phyloP scores from a whole-genome alignment of 106 monocot species.

The Apostasia shenzhenica region DNA sequence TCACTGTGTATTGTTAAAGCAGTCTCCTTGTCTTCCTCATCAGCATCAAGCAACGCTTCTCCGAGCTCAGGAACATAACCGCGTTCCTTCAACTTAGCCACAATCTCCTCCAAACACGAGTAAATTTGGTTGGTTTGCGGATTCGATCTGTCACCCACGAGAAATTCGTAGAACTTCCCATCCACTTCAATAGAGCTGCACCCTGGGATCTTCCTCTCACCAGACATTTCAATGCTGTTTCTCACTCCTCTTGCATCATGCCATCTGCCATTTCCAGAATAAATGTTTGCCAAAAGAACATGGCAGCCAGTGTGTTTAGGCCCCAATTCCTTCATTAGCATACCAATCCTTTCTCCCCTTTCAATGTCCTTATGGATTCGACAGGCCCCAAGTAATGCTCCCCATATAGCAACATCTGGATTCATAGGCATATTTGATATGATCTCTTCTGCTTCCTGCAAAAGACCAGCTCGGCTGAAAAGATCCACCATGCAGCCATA shows the following conservation, averaged over 20 bases:
- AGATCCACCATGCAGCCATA: slow-evolving; percentile 65
- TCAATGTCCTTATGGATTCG: slow-evolving; percentile 18
- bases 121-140: slow-evolving; percentile 19
- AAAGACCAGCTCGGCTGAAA: slow-evolving; percentile 38
- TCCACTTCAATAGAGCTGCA: slow-evolving; percentile 32
- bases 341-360: slow-evolving; percentile 22
- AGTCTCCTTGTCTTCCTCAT: slow-evolving; percentile 33
- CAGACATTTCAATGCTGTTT: slow-evolving; percentile 8
- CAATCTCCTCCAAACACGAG: slow-evolving; percentile 21
- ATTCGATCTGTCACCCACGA: slow-evolving; percentile 24
- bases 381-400: slow-evolving; percentile 36
- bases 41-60: slow-evolving; percentile 26
- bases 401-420: slow-evolving; percentile 36
- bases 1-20: slow-evolving; percentile 27
- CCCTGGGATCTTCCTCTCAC: slow-evolving; percentile 19
- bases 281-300: slow-evolving; percentile 22
- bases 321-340: slow-evolving; percentile 8
- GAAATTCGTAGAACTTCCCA: slow-evolving; percentile 24
- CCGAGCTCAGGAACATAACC: slow-evolving; percentile 22
- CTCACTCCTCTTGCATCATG: slow-evolving; percentile 20
- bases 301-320: slow-evolving; percentile 21
- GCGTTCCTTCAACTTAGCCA: slow-evolving; percentile 10
- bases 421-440: slow-evolving; percentile 30
- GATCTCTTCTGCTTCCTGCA: slow-evolving; percentile 40
- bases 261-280: slow-evolving; percentile 18